phyloP scores from a whole-genome alignment of 768 basidiomycete genomes.

The Amyloporia xantha region DNA sequence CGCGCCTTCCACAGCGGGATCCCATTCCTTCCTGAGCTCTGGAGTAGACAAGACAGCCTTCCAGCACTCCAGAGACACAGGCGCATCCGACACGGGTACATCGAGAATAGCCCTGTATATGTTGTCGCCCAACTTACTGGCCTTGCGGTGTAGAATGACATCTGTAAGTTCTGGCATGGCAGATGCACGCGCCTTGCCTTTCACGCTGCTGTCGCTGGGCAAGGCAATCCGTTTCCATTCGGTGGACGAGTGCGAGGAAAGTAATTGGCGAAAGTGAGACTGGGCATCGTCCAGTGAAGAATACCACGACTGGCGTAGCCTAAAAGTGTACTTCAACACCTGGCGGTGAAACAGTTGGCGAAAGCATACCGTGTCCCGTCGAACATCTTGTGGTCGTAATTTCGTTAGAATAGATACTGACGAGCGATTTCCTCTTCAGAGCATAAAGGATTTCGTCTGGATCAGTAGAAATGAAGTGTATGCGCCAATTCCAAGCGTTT shows the following conservation, averaged over 20 bases:
- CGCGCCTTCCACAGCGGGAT: constrained; percentile 85
- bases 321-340: constrained; percentile 21
- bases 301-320: constrained; percentile 80
- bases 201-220: constrained; percentile 38
- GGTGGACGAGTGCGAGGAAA: constrained; percentile 58
- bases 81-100: constrained; percentile 53
- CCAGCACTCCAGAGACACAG: constrained; percentile 67
- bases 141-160: constrained; percentile 72
- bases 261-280: constrained; percentile 66
- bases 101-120: constrained; percentile 82
- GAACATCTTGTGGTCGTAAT: constrained; percentile 31
- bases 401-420: too few relatives aligned
- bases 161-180: constrained; percentile 57
- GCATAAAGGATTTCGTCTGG: too few relatives aligned
- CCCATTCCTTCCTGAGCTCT: constrained; percentile 87
- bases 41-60: constrained; percentile 78
- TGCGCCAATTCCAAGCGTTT: too few relatives aligned
- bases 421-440: too few relatives aligned
- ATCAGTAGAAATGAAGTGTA: too few relatives aligned
- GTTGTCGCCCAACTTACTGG: constrained; percentile 62
- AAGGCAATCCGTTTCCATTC: constrained; percentile 79
- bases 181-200: constrained; percentile 54
- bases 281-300: constrained; percentile 70
- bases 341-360: not conserved
- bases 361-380: constrained; percentile 52